phyloP scores from a whole-genome alignment of 139 green algal genomes.

The Picochlorum sp. region DNA sequence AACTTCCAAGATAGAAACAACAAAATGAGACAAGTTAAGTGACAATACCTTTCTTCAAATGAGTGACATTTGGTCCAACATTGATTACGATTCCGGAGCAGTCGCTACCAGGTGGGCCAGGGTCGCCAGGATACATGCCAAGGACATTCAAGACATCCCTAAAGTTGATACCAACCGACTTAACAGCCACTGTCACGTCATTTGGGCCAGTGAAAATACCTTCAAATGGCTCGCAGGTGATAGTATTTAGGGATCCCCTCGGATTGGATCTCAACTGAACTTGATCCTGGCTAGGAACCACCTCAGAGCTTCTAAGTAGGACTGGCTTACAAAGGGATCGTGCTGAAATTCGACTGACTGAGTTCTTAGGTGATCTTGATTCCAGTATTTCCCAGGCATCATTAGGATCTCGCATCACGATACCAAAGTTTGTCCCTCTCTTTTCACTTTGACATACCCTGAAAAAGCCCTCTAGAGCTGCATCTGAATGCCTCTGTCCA shows the following conservation, averaged over 20 bases:
- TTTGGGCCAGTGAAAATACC: neutral
- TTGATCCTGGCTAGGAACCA: constrained; percentile 6
- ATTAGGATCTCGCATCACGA: neutral
- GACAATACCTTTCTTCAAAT: too few relatives aligned
- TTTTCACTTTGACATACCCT: constrained; percentile 18
- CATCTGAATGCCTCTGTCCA: neutral
- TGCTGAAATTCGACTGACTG: too few relatives aligned
- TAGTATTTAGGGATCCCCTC: constrained; percentile 42
- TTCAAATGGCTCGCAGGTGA: constrained; percentile 23
- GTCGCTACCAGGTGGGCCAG: constrained; percentile 30
- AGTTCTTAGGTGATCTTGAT: too few relatives aligned
- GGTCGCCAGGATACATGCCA: constrained; percentile 39
- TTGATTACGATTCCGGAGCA: constrained; percentile 27
- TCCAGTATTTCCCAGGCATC: too few relatives aligned
- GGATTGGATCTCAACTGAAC: constrained; percentile 28
- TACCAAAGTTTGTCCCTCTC: neutral
- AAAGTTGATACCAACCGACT: constrained; percentile 50
- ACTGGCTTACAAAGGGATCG: neutral
- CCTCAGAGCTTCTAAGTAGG: constrained; percentile 5
- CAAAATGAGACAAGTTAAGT: too few relatives aligned
- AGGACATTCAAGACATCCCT: constrained; percentile 42
- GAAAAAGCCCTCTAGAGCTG: constrained; percentile 20
- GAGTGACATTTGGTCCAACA: neutral
- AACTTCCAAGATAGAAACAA: neutral
- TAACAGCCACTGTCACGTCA: constrained; percentile 26